Evolutionary conservation across 306 rosid genomes (phyloP).

Genomic region (Castanea mollissima): DNA sequence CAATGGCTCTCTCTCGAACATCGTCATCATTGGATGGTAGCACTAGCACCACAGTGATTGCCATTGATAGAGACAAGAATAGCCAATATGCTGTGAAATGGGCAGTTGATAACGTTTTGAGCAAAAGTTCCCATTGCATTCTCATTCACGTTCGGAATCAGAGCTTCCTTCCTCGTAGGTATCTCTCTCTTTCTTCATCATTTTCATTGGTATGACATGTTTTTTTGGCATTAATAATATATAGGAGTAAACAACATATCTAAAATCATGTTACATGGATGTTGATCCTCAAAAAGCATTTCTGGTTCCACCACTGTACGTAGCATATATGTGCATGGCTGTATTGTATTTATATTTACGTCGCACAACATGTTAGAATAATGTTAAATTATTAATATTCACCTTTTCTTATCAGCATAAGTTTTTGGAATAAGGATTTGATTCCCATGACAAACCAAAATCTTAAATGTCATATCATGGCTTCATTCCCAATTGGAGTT

Average conservation of each 20-base stretch:
- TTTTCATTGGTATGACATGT: background rate
- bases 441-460: no score
- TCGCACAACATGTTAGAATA: no score
- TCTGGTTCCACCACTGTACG: no score
- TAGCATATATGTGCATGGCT: no score
- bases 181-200: conserved; percentile 38
- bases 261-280: no score
- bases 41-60: conserved; percentile 38
- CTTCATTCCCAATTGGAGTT: background rate
- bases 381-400: no score
- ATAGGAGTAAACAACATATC: no score
- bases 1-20: background rate
- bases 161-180: conserved; percentile 67
- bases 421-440: no score
- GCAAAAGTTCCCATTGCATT: conserved; percentile 33
- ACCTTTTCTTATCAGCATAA: no score
- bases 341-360: no score
- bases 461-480: background rate
- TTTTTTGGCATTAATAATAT: background rate
- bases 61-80: conserved; percentile 56
- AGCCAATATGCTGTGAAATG: conserved; percentile 70
- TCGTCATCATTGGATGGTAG: background rate
- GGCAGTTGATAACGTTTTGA: conserved; percentile 71
- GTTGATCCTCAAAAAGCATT: no score
- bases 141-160: conserved; percentile 65